These are phyloP conservation scores for Apiosordaria backusii DNA, from an alignment of 495 filamentous ascomycete genomes.

Conservation along the genomic window DNA sequence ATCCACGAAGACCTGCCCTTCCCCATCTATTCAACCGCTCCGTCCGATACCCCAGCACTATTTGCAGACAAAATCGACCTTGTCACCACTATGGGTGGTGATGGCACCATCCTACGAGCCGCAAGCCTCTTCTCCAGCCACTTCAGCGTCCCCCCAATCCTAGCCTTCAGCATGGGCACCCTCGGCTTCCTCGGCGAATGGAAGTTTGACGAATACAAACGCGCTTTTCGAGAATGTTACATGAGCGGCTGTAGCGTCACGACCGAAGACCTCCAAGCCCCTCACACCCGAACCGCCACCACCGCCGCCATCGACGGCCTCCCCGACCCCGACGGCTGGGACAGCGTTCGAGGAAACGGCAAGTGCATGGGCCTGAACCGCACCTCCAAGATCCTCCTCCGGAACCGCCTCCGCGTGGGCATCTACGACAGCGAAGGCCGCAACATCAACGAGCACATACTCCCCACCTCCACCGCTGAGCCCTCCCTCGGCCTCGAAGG, in stretches of 20 bases:
- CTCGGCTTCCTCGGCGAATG: slow-evolving; percentile 94
- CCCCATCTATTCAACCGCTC: slow-evolving; percentile 66
- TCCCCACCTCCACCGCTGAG: slow-evolving; percentile 43
- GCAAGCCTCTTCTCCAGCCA: slow-evolving; percentile 86
- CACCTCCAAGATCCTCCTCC: slow-evolving; percentile 73
- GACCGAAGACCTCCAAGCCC: slow-evolving; percentile 40
- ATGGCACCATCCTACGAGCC: slow-evolving; percentile 91
- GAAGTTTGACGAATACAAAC: slow-evolving; percentile 87
- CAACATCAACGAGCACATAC: slow-evolving; percentile 46
- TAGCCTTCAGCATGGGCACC: slow-evolving; percentile 95
- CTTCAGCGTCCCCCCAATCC: slow-evolving; percentile 78
- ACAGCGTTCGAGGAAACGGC: slow-evolving; percentile 71
- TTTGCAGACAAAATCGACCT: slow-evolving; percentile 73
- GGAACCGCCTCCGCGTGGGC: slow-evolving; percentile 80
- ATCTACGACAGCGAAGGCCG: slow-evolving; percentile 64
- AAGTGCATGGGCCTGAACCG: slow-evolving; percentile 76
- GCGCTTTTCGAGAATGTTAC: slow-evolving; percentile 87
- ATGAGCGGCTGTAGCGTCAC: slow-evolving; percentile 74
- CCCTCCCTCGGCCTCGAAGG: slow-evolving; percentile 16
- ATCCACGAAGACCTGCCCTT: slow-evolving; percentile 72
- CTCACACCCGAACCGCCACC: slow-evolving; percentile 42
- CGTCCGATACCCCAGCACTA: slow-evolving; percentile 29
- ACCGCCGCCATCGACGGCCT: slow-evolving; percentile 7
- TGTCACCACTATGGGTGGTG: slow-evolving; percentile 84
- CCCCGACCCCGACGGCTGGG: slow-evolving; percentile 49